These are phyloP conservation scores for Niebla homalea DNA, from an alignment of 495 filamentous ascomycete genomes.

Conservation along the genomic window DNA sequence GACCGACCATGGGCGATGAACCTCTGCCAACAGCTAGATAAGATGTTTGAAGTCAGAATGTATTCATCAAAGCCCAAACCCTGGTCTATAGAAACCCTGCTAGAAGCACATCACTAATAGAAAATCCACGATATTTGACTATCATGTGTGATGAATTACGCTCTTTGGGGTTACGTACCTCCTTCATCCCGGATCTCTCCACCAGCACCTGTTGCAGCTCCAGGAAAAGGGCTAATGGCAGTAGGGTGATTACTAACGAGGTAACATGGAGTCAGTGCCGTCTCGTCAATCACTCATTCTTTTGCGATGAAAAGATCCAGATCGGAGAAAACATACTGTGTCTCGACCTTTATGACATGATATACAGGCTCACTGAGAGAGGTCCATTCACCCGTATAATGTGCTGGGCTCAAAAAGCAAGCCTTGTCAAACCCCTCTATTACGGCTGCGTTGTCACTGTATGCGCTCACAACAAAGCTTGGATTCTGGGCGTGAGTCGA, in stretches of 20 bases:
- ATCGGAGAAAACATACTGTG: constrained; percentile 35
- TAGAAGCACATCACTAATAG: too few species aligned
- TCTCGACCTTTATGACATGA: constrained; percentile 89
- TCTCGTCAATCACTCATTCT: background rate
- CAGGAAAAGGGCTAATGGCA: constrained; percentile 68
- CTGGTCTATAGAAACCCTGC: background rate
- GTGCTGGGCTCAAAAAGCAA: constrained; percentile 73
- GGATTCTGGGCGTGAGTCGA: constrained; percentile 78
- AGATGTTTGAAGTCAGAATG: background rate
- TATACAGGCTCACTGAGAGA: constrained; percentile 79
- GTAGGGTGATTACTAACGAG: background rate
- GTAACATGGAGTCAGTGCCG: background rate
- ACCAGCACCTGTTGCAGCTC: constrained; percentile 66
- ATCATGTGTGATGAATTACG: too few species aligned
- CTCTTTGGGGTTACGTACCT: too few species aligned
- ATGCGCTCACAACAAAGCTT: constrained; percentile 75
- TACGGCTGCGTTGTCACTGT: constrained; percentile 95
- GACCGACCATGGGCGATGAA: constrained; percentile 83
- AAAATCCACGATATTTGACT: too few species aligned
- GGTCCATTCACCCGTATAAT: constrained; percentile 74
- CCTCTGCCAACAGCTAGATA: constrained; percentile 66
- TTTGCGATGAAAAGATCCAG: too few species aligned
- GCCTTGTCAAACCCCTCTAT: constrained; percentile 46
- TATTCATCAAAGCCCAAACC: background rate
- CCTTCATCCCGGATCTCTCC: background rate